Conservation (phyloP, 148 eudicot species). For the Cornus controversa region DNA sequence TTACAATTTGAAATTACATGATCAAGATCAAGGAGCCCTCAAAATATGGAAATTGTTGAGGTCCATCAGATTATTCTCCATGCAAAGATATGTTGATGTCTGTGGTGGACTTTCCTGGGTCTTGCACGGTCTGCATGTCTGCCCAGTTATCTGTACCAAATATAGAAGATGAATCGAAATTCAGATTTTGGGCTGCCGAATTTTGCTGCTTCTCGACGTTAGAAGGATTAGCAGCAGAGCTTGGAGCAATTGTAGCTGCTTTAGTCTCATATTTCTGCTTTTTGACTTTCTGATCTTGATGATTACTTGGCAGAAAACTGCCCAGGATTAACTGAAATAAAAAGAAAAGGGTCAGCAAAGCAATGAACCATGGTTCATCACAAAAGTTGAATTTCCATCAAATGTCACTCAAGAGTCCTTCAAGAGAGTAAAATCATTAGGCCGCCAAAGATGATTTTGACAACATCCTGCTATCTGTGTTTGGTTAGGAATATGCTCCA, state of each 20-base stretch:
- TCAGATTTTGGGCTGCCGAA: slow-evolving; percentile 1
- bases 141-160: slow-evolving; percentile 3
- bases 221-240: slow-evolving; percentile 1
- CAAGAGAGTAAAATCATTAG: no score
- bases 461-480: neutral
- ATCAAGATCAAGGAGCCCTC: neutral
- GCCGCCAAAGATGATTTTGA: neutral
- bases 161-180: neutral
- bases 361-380: neutral
- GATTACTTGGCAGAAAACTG: slow-evolving; percentile 24
- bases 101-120: slow-evolving; percentile 14
- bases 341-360: neutral
- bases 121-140: neutral
- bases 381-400: neutral
- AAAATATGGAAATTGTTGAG: no score
- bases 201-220: slow-evolving; percentile 5
- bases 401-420: neutral
- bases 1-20: neutral
- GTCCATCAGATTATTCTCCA: slow-evolving; percentile 10
- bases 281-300: slow-evolving; percentile 20
- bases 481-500: neutral
- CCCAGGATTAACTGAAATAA: slow-evolving; percentile 22
- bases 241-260: neutral
- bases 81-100: slow-evolving; percentile 23
- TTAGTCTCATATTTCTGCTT: slow-evolving; percentile 14